phyloP scores from a whole-genome alignment of 352 stramenopile species.

The Phytophthora aleatoria region DNA sequence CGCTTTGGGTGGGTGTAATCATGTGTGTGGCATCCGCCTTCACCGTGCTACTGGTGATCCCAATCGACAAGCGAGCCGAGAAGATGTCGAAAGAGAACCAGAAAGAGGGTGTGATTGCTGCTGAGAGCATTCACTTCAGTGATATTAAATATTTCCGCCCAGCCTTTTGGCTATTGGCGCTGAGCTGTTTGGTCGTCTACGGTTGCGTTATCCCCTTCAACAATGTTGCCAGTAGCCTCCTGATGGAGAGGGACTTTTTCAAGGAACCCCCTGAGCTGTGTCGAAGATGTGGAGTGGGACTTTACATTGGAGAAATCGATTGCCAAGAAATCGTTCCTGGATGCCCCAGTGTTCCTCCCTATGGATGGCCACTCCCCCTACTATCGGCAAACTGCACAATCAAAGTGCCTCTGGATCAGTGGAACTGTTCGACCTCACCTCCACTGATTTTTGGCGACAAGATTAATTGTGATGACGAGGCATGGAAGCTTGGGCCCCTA shows the following conservation, averaged over 20 bases:
- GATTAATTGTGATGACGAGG: constrained; percentile 80
- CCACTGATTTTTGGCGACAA: constrained; percentile 69
- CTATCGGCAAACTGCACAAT: constrained; percentile 79
- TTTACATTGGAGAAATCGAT: constrained; percentile 51
- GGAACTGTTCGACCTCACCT: constrained; percentile 53
- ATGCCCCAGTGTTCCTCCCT: constrained; percentile 73
- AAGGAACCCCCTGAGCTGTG: constrained; percentile 61
- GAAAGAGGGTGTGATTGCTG: constrained; percentile 25
- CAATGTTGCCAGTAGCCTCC: constrained; percentile 90
- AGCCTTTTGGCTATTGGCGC: constrained; percentile 88
- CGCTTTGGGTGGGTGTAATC: constrained; percentile 87
- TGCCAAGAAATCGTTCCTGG: constrained; percentile 56
- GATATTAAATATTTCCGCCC: constrained; percentile 82
- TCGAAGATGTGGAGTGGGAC: constrained; percentile 56
- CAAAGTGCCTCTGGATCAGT: constrained; percentile 61
- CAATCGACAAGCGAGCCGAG: constrained; percentile 78
- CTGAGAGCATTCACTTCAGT: constrained; percentile 67
- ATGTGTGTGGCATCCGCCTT: constrained; percentile 81
- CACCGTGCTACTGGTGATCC: constrained; percentile 75
- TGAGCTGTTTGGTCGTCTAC: constrained; percentile 94
- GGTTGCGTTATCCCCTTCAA: constrained; percentile 95
- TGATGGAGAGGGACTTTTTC: constrained; percentile 93
- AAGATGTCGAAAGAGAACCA: constrained; percentile 28
- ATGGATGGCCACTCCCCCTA: constrained; percentile 72
- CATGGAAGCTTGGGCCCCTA: constrained; percentile 69